A percentile compares a stretch with the other conserved stretches of the same genome.
phyloP scores from a whole-genome alignment of 176 grass and related monocot species.

The Rhynchospora breviuscula region DNA sequence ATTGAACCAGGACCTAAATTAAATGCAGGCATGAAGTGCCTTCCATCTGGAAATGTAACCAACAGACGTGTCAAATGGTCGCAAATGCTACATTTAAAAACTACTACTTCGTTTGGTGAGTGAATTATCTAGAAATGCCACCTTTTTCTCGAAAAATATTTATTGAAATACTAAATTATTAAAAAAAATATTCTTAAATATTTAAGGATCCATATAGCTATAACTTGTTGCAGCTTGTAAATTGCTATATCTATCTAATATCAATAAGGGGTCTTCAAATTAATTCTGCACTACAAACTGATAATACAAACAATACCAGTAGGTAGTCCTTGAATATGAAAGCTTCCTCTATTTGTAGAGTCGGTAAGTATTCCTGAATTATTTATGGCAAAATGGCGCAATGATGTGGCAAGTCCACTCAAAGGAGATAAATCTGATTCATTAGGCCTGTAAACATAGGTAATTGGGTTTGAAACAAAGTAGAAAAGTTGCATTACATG shows the following conservation, averaged over 20 bases:
- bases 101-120: neutral
- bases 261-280: neutral
- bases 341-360: slow-evolving; percentile 14
- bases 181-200: neutral
- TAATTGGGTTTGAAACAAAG: neutral
- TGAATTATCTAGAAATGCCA: neutral
- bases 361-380: slow-evolving; percentile 29
- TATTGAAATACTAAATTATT: neutral
- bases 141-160: neutral
- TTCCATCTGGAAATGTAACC: slow-evolving; percentile 41
- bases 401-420: slow-evolving; percentile 42
- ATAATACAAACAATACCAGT: neutral
- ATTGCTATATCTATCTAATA: neutral
- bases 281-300: neutral
- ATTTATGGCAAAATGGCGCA: slow-evolving; percentile 43
- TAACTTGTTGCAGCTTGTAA: neutral
- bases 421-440: slow-evolving; percentile 44
- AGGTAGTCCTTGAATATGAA: slow-evolving; percentile 19
- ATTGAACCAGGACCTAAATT: slow-evolving; percentile 55
- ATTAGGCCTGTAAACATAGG: slow-evolving; percentile 44
- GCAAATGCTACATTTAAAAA: neutral
- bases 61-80: neutral
- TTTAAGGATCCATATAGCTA: neutral
- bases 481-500: neutral
- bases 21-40: slow-evolving; percentile 48